Evolutionary conservation across 495 filamentous ascomycete species (phyloP), one percentile per base, ranked within the genome.

Genomic region (Poronia punctata): DNA sequence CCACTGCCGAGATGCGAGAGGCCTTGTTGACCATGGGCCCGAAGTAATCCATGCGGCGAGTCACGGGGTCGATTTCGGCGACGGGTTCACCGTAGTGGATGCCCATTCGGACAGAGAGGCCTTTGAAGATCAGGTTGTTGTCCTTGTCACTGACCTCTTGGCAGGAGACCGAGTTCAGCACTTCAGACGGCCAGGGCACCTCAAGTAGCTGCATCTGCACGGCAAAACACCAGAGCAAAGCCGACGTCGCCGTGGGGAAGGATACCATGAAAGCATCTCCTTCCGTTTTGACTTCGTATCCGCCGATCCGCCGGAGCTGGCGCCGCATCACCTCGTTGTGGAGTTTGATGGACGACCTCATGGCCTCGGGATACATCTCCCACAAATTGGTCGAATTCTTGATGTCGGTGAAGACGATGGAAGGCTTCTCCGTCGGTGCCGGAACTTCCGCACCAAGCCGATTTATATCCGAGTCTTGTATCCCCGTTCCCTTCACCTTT

Each of bases 241-340:
- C 89, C 7, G 88, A 86, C 0, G 92, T 97, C 2, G 88, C 87
- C 1, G 93, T 96, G 3, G 87, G 83, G 62, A 99, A 99, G 22
- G 88, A 92, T 11, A 99, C 92, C 88, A 99, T 96, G 60, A 99
- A 99, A 25, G 93, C 92, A 64, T 99, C 92, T 45, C 92, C 92
- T 84, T 99, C 92, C 0, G 92, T 97, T 70, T 99, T 99, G 57
- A 99, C 88, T 64, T 99, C 92, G 54, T 96, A 99, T 0, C 92
- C 92, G 54, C 92, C 93, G 41, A 96, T 89, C 37, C 89, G 82
- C 23, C 90, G 79, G 38, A 99, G 72, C 52, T 96, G 89, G 20
- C 93, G 80, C 28, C 92, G 84, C 76, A 99, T 88, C 12, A 95
- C 76, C 49, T 90, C 85, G 54, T 99, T 97, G 65, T 99, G 92